These are phyloP conservation scores for Lenzites betulinus DNA, from an alignment of 768 basidiomycete genomes.

Conservation along the genomic window DNA sequence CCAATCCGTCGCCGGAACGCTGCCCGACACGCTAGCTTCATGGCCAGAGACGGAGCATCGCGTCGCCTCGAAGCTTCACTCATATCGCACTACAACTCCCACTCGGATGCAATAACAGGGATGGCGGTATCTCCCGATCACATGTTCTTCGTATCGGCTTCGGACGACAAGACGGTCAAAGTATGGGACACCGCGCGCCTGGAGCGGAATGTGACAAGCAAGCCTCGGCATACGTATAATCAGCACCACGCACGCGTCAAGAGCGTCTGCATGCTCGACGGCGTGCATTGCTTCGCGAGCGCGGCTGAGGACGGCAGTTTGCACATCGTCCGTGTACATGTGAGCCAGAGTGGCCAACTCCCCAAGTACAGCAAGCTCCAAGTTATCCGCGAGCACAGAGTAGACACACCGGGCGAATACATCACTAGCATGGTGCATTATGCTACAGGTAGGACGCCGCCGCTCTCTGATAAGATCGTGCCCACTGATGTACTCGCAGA, in stretches of 20 bases:
- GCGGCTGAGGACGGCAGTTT: conserved; percentile 84
- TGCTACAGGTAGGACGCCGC: conserved; percentile 55
- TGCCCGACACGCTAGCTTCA: conserved; percentile 61
- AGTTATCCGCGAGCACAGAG: conserved; percentile 76
- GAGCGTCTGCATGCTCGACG: conserved; percentile 79
- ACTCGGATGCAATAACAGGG: conserved; percentile 76
- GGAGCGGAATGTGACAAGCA: conserved; percentile 91
- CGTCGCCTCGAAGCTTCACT: conserved; percentile 76
- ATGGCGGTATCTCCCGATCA: conserved; percentile 92
- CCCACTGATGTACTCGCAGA: conserved; percentile 42
- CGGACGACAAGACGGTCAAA: conserved; percentile 92
- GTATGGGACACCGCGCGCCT: conserved; percentile 92
- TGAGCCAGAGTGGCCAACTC: conserved; percentile 62
- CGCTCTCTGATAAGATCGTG: conserved; percentile 5
- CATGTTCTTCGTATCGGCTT: conserved; percentile 90
- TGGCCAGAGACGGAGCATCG: conserved; percentile 59
- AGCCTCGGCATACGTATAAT: conserved; percentile 51
- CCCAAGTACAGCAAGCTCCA: conserved; percentile 86
- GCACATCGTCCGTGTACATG: conserved; percentile 81
- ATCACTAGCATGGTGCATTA: conserved; percentile 85
- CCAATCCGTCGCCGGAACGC: conserved; percentile 77
- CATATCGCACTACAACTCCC: conserved; percentile 82
- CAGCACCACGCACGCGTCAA: conserved; percentile 71
- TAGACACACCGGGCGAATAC: conserved; percentile 75
- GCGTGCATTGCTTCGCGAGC: conserved; percentile 85